Base-by-base conservation (phyloP, 345 rosid genomes). In the Cardamine resedifolia region DNA sequence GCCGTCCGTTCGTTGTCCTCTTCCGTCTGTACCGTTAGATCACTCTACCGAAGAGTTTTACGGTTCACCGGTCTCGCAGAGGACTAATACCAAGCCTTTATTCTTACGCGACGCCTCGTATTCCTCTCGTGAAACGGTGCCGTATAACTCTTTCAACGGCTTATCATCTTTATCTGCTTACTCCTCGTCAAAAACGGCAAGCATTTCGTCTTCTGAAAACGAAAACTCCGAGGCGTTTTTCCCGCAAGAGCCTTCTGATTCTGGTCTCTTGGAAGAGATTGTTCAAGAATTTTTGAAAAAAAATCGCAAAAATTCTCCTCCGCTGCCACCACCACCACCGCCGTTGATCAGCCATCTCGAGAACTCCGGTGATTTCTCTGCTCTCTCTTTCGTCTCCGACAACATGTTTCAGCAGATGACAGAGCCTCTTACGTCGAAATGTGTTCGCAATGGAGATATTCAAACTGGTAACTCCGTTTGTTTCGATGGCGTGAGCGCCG, bases 261-360 rank as follows among this genome's bases (percentile, higher is more conserved):
- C 98, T 14, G 99, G 99, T 7, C 74, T 95, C 31, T 68, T 95
- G 47, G 90, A 91, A 55, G 99, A 95, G 48, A 78, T 95, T 61
- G 84, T 95, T 49, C 91, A 81, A 56, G 90, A 92, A 53, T 95
- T 84, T 74, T 39, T 84, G 20, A 55, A 71, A 49, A 61, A 84
- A 12, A 75, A 71, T 14, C 75, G 71, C 27, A 24, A 16, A 19
- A 28, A 1, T 10, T 28, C 68, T 68, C 50, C 62, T 0, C 10
- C 36, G 10, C n/a, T 24, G 0, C 60, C 71, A 24, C 30, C 27
- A 6, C 43, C 41, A 4, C n/a, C 68, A 27, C 53, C 55, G 41
- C 20, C 45, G 41, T 28, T 69, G 57, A 62, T 6, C 2, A 16
- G 10, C 7, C 34, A 59, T 28, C 5, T n/a, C 3, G 69, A 68